These are phyloP conservation scores for Starmerella sp. DNA, from an alignment of 805 yeast species.

Conservation along the genomic window DNA sequence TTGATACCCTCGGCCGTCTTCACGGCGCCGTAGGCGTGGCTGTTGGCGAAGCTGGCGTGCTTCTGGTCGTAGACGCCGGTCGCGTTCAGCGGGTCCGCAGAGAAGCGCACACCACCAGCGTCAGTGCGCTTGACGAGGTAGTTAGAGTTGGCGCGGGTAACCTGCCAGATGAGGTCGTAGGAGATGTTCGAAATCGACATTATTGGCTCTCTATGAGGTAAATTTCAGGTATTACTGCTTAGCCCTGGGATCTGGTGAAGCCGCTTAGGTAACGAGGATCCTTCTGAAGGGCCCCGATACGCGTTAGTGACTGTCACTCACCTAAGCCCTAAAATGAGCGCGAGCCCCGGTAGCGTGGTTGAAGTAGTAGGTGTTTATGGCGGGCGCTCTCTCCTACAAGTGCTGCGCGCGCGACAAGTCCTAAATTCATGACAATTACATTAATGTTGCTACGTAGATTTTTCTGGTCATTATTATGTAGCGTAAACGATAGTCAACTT, in stretches of 20 bases:
- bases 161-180: slow-evolving; percentile 42
- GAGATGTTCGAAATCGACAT: slow-evolving; percentile 25
- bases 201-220: slow-evolving; percentile 1
- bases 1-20: slow-evolving; percentile 30
- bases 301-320: not conserved
- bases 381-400: not conserved
- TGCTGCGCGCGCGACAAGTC: too few relatives aligned
- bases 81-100: slow-evolving; percentile 42
- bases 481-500: not conserved
- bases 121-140: slow-evolving; percentile 39
- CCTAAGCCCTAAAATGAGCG: slow-evolving; percentile 4
- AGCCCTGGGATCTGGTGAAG: not conserved
- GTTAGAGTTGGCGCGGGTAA: slow-evolving; percentile 38
- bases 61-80: slow-evolving; percentile 37
- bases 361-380: too few relatives aligned
- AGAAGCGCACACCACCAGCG: slow-evolving; percentile 34
- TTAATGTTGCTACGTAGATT: not conserved
- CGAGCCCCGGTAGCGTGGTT: not conserved
- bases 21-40: slow-evolving; percentile 40
- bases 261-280: not conserved
- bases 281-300: not conserved
- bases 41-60: slow-evolving; percentile 40
- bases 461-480: not conserved
- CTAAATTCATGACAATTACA: not conserved
- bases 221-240: not conserved